Conservation (phyloP, 2,329 filamentous ascomycete species). For the Fusarium anthophilum region DNA sequence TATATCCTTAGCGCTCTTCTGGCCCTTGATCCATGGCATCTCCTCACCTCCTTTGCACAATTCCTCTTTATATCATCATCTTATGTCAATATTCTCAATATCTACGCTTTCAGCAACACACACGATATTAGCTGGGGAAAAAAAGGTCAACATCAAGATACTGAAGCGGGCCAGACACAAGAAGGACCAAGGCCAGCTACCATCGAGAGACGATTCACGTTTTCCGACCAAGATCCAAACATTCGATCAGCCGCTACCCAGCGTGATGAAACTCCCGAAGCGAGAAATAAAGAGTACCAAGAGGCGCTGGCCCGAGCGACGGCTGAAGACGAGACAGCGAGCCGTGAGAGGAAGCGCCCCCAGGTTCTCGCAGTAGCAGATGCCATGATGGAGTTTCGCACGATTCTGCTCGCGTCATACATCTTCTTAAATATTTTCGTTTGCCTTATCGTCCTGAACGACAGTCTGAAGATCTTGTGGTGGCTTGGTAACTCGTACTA, state of each 20-base stretch:
- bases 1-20: not conserved
- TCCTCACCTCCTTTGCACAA: not conserved
- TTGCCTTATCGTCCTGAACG: not conserved
- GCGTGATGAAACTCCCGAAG: not conserved
- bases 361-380: not conserved
- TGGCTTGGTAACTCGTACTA: not conserved
- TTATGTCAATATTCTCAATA: constrained; percentile 8
- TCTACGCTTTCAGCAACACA: constrained; percentile 3
- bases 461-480: not conserved
- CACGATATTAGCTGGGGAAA: constrained; percentile 8
- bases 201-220: not conserved
- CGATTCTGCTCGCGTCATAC: not conserved
- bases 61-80: not conserved
- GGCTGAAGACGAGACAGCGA: not conserved
- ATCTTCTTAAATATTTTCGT: constrained; percentile 4
- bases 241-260: not conserved
- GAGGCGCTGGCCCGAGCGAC: not conserved
- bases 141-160: not conserved
- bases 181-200: not conserved
- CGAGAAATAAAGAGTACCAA: not conserved
- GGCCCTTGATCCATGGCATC: not conserved
- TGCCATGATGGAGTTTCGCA: constrained; percentile 9
- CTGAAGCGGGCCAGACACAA: not conserved
- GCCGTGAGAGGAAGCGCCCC: rapidly evolving
- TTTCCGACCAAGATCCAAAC: not conserved